Base-by-base conservation (phyloP, 306 rosid species). In the Vachellia collinsii region DNA sequence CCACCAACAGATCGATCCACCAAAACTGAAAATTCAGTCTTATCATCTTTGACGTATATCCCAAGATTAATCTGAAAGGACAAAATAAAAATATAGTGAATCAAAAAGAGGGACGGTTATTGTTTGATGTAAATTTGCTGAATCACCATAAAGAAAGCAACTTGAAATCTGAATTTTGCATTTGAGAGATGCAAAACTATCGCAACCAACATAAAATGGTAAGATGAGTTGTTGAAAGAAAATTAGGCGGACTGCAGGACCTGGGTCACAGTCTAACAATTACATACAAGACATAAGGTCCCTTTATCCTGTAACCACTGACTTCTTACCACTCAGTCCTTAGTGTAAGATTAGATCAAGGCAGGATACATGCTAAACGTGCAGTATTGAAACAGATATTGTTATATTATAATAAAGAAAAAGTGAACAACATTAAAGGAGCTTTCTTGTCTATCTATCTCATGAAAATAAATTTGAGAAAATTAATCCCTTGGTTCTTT, bases 1-100 rank as follows among this genome's bases (percentile, higher is more conserved):
- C 94, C 98, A 70, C 97, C 98, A 1, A 93, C 88, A 58, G 98
- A 41, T 76, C 98, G 86, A 79, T 93, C 98, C 70, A 88, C 98
- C 87, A 93, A 82, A 73, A 90, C 86, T 29, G 98, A 93, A 66
- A 93, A 79, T 81, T 93, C 98, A 62, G 46, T 83, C 70, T 67
- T 85, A 73, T 75, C 78, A 80, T 93, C 97, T 82, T 90, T 82
- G 34, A 77, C 6, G 50, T 90, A 91, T 75, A 93, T 88, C 73
- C 97, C 97, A 3, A 91, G 93, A 78, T 88, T 93, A 71, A 93
- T 85, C 98, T 93, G 93, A 86, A 82, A 77, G 58, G 39, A 73
- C 41, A 75, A 80, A 43, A 42, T 36, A 63, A 61, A 48, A 59
- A 66, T 65, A 47, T 41, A 62, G 12, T 70, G 71, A 82, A 70